A percentile compares a stretch with the other conserved stretches of the same genome.
Evolutionary conservation across 2,329 filamentous ascomycete species (phyloP).

Genomic region (Penicillium sp.): DNA sequence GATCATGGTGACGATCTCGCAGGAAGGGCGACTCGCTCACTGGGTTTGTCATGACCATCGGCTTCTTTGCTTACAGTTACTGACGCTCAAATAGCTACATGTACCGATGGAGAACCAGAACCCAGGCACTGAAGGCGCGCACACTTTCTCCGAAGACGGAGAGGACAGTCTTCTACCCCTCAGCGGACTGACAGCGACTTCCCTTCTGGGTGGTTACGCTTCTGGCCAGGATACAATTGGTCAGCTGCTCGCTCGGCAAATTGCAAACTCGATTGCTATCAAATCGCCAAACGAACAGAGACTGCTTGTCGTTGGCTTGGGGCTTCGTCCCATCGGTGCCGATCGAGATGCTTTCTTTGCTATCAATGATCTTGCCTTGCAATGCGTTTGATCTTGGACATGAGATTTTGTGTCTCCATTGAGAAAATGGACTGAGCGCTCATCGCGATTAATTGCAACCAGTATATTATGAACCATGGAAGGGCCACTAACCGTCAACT

Average conservation of each 20-base stretch:
- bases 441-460: not conserved
- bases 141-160: conserved; percentile 41
- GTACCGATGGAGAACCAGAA: conserved; percentile 36
- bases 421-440: not conserved
- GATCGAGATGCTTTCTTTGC: conserved; percentile 45
- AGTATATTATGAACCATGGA: not conserved
- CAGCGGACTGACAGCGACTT: conserved; percentile 78
- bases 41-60: conserved; percentile 65
- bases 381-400: conserved; percentile 34
- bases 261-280: conserved; percentile 74
- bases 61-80: not conserved
- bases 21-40: conserved; percentile 80
- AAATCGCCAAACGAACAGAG: conserved; percentile 64
- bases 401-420: not conserved
- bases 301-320: conserved; percentile 59
- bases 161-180: conserved; percentile 68
- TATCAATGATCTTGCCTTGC: conserved; percentile 44
- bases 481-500: not conserved
- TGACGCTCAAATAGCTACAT: conserved; percentile 26
- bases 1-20: conserved; percentile 84
- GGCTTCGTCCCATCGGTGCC: conserved; percentile 48
- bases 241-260: conserved; percentile 84
- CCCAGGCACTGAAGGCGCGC: conserved; percentile 36
- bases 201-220: conserved; percentile 78
- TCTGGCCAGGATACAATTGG: conserved; percentile 77